These are phyloP conservation scores for Oryza nivara DNA, from an alignment of 176 grass and related monocot genomes.

Conservation along the genomic window DNA sequence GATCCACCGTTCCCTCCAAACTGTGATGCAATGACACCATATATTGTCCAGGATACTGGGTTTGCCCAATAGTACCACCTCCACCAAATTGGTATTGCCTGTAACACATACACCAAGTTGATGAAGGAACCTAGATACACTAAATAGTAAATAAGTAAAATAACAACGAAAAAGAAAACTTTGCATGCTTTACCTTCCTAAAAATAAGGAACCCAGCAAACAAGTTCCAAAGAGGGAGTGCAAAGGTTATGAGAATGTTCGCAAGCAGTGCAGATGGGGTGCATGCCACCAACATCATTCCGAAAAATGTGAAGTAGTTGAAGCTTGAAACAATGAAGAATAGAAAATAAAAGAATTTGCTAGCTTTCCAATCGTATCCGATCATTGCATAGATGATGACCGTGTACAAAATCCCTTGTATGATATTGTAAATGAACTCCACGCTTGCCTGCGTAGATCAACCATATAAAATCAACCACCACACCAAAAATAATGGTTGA, in stretches of 20 bases:
- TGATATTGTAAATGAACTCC: slow-evolving; percentile 69
- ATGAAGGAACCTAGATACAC: not conserved
- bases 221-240: slow-evolving; percentile 70
- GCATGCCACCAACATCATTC: slow-evolving; percentile 73
- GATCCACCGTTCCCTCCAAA: slow-evolving; percentile 38
- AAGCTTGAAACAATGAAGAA: slow-evolving; percentile 77
- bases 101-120: not conserved
- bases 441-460: slow-evolving; percentile 51
- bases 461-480: too few species aligned
- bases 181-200: slow-evolving; percentile 53
- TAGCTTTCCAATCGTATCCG: slow-evolving; percentile 62
- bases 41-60: slow-evolving; percentile 76
- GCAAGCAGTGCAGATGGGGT: slow-evolving; percentile 71
- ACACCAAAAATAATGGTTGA: too few species aligned
- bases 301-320: slow-evolving; percentile 73
- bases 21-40: slow-evolving; percentile 65
- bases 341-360: slow-evolving; percentile 79
- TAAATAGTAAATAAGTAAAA: not conserved
- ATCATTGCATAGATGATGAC: slow-evolving; percentile 78
- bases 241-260: slow-evolving; percentile 62
- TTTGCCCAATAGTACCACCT: slow-evolving; percentile 48
- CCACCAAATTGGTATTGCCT: slow-evolving; percentile 67
- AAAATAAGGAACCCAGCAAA: slow-evolving; percentile 74
- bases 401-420: slow-evolving; percentile 65
- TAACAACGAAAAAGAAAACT: not conserved